Evolutionary conservation across 805 yeast species (phyloP).

Genomic region (Candida maltosa): DNA sequence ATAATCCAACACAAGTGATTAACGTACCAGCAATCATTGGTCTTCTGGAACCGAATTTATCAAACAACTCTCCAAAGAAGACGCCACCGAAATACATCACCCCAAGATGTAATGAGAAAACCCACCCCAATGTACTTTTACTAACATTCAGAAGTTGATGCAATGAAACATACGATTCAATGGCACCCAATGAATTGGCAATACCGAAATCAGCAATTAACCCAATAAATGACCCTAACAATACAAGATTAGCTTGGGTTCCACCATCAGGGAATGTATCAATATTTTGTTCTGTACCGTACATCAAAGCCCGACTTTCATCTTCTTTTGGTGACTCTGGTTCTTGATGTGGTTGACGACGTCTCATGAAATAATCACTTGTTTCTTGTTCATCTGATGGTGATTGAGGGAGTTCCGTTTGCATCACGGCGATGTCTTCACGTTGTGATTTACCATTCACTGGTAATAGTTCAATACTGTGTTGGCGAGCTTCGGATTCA

Average conservation of each 20-base stretch:
- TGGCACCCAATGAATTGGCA: conserved; percentile 26
- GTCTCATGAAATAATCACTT: too few species aligned
- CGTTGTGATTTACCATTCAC: too few species aligned
- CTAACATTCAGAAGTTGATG: conserved; percentile 17
- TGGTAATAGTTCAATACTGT: too few species aligned
- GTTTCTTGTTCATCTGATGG: too few species aligned
- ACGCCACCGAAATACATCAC: conserved; percentile 28
- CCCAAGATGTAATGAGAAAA: conserved; percentile 28
- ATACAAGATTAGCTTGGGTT: conserved; percentile 17
- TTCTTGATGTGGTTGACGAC: too few species aligned
- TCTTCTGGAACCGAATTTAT: conserved; percentile 20
- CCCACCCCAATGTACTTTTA: conserved; percentile 26
- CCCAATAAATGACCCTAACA: conserved; percentile 26
- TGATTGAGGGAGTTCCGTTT: too few species aligned
- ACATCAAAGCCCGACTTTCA: conserved; percentile 14
- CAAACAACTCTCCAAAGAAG: conserved; percentile 27
- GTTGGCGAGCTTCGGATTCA: too few species aligned
- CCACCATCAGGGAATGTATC: conserved; percentile 30
- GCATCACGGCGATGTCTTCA: too few species aligned
- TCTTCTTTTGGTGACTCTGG: not conserved
- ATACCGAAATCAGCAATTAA: conserved; percentile 25
- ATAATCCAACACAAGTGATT: conserved; percentile 20
- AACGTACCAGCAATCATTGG: conserved; percentile 19
- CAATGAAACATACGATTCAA: conserved; percentile 21
- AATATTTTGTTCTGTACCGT: conserved; percentile 17